Conservation (phyloP, 352 stramenopile species). For the Globisporangium spiculum region DNA sequence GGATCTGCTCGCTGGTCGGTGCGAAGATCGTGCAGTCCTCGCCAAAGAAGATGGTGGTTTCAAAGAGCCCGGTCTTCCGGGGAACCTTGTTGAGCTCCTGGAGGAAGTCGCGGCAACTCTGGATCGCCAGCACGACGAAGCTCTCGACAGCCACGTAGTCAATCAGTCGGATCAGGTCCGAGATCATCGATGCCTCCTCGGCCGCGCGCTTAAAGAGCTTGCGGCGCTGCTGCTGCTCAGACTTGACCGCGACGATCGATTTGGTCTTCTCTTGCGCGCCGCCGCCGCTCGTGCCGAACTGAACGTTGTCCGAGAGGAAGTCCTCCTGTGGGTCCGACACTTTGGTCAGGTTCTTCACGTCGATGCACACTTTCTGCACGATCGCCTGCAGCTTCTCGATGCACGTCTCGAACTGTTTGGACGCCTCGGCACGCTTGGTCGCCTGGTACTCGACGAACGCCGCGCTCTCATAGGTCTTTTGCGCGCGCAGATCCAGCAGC, state of each 20-base stretch:
- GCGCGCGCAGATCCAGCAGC: conserved; percentile 77
- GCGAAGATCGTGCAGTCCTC: conserved; percentile 78
- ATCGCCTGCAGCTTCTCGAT: conserved; percentile 91
- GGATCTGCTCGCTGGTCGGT: conserved; percentile 88
- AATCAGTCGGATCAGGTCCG: conserved; percentile 91
- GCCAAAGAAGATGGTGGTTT: conserved; percentile 91
- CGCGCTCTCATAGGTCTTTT: conserved; percentile 87
- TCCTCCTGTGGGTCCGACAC: conserved; percentile 55
- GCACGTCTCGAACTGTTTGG: conserved; percentile 89
- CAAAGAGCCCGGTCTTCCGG: conserved; percentile 90
- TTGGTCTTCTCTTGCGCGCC: conserved; percentile 82
- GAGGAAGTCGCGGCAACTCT: conserved; percentile 85
- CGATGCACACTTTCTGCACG: conserved; percentile 85
- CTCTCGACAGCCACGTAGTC: conserved; percentile 93
- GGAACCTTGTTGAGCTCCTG: conserved; percentile 86
- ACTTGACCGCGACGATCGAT: conserved; percentile 91
- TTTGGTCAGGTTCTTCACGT: conserved; percentile 89
- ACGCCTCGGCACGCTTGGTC: conserved; percentile 78
- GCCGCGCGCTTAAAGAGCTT: conserved; percentile 82
- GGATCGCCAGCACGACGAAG: conserved; percentile 81
- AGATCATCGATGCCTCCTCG: conserved; percentile 88
- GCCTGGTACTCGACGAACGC: conserved; percentile 91
- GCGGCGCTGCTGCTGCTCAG: conserved; percentile 81
- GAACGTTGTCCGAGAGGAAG: conserved; percentile 46
- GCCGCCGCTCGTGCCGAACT: conserved; percentile 15